Evolutionary conservation across 306 rosid genomes (phyloP).

Genomic region (Cyclanthera cordifolia): DNA sequence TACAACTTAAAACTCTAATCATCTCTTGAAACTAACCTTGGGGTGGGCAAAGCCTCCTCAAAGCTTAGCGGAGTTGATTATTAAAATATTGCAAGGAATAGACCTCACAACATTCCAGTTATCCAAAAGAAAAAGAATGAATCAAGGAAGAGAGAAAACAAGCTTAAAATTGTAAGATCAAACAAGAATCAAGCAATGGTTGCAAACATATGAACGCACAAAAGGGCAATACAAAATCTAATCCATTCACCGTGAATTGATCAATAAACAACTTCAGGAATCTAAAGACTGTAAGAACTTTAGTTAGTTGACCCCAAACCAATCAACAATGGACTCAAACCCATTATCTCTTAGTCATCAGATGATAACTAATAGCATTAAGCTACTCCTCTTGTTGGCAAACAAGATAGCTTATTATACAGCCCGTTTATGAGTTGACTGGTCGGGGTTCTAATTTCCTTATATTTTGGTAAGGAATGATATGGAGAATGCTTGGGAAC

Average conservation of each 20-base stretch:
- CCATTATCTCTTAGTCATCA: no score
- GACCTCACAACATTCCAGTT: neutral
- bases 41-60: neutral
- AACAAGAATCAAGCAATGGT: constrained; percentile 3
- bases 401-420: no score
- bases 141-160: neutral
- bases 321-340: no score
- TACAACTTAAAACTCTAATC: neutral
- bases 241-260: neutral
- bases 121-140: neutral
- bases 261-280: neutral
- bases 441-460: no score
- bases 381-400: no score
- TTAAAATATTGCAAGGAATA: neutral
- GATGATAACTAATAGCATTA: no score
- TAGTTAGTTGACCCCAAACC: neutral
- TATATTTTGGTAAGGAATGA: no score
- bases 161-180: neutral
- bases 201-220: neutral
- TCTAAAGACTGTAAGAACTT: neutral
- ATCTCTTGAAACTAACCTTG: neutral
- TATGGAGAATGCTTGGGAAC: no score
- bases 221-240: neutral
- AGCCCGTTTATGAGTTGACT: no score
- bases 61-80: neutral